Percentiles rank a stretch among this genome's conserved stretches.
These are phyloP conservation scores for Phanerochaete sordida DNA, from an alignment of 768 basidiomycete genomes.

Conservation along the genomic window DNA sequence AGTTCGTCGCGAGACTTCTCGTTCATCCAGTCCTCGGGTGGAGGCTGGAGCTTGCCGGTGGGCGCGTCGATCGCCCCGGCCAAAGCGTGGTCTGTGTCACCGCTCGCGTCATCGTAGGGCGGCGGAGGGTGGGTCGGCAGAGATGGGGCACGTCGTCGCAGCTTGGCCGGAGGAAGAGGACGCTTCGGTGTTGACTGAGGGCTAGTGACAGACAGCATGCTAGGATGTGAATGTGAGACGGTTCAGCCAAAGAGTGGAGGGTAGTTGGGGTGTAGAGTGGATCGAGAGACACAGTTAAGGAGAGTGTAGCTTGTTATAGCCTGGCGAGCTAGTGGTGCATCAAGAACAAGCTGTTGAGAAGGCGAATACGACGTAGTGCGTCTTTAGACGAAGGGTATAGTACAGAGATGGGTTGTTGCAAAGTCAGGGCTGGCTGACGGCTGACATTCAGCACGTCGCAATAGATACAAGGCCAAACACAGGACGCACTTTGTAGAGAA, in stretches of 20 bases:
- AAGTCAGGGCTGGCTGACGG: neutral
- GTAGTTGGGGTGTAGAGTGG: neutral
- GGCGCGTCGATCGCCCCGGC: constrained; percentile 12
- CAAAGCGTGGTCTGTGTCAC: constrained; percentile 15
- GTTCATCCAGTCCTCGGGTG: constrained; percentile 46
- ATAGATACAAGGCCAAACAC: too few relatives aligned
- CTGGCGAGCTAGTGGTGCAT: neutral
- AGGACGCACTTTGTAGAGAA: too few relatives aligned
- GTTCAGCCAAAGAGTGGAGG: neutral
- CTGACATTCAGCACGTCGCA: neutral
- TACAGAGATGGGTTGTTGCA: neutral
- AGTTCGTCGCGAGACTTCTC: constrained; percentile 75
- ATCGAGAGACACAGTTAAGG: neutral
- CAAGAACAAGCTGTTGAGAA: neutral
- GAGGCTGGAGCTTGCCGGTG: constrained; percentile 16
- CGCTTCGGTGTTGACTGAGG: constrained; percentile 38
- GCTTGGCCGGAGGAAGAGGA: constrained; percentile 69
- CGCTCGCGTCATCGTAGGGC: constrained; percentile 45
- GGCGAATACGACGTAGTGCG: neutral
- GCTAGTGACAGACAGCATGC: constrained; percentile 30
- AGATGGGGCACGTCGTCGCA: constrained; percentile 43
- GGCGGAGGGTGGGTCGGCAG: constrained; percentile 42
- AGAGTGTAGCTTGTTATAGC: neutral
- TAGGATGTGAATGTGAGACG: neutral
- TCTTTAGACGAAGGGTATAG: neutral